Evolutionary conservation across 2,329 filamentous ascomycete species (phyloP).

Genomic region (Cladophialophora bantiana): DNA sequence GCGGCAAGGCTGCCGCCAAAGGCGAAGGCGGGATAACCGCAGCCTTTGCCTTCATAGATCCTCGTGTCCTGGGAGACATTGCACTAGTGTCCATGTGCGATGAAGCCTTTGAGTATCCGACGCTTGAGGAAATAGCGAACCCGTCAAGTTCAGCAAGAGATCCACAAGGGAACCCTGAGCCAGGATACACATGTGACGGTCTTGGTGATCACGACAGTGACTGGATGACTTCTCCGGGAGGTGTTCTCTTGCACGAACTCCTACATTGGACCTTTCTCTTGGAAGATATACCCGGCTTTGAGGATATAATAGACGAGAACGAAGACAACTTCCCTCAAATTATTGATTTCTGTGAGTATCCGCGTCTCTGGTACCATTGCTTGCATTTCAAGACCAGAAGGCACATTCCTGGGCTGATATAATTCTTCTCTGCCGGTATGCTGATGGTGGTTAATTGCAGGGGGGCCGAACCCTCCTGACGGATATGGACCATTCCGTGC

Average conservation of each 20-base stretch:
- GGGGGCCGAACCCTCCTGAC: not conserved
- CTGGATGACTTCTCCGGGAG: slow-evolving; percentile 20
- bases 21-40: not conserved
- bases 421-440: not conserved
- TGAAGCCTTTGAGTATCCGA: slow-evolving; percentile 6
- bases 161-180: not conserved
- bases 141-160: slow-evolving; percentile 5
- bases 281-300: slow-evolving; percentile 11
- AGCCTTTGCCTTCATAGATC: not conserved
- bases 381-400: not conserved
- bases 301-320: slow-evolving; percentile 14
- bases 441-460: not conserved
- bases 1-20: not conserved
- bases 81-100: slow-evolving; percentile 14
- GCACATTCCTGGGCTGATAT: not conserved
- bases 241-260: slow-evolving; percentile 22
- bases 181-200: slow-evolving; percentile 19
- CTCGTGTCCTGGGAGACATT: not conserved
- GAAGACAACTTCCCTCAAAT: slow-evolving; percentile 17
- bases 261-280: slow-evolving; percentile 25
- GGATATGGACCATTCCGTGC: not conserved
- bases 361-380: not conserved
- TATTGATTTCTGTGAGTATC: slow-evolving; percentile 3
- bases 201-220: slow-evolving; percentile 23
- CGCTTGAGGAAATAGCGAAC: slow-evolving; percentile 9